Percentiles rank a stretch among this genome's conserved stretches.
Evolutionary conservation across 2,329 filamentous ascomycete species (phyloP).

Genomic region (Arthrocladium fulminans): DNA sequence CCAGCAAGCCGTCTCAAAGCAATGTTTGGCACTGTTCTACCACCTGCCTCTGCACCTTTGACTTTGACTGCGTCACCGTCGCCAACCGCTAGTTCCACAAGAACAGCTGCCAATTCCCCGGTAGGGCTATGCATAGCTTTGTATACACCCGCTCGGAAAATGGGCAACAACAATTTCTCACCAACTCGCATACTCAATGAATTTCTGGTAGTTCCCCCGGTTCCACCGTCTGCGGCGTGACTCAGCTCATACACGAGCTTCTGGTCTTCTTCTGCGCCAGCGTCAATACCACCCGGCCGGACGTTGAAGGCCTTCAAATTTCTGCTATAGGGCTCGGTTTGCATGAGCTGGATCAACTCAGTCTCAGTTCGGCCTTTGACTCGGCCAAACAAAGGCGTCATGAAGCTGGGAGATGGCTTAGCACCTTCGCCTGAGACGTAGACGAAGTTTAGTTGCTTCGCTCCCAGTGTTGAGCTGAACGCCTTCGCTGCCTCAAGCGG

Average conservation of each 20-base stretch:
- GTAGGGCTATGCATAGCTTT: conserved; percentile 28
- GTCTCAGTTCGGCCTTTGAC: conserved; percentile 61
- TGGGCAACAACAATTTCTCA: conserved; percentile 28
- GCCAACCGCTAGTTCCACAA: conserved; percentile 42
- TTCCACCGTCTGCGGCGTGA: conserved; percentile 19
- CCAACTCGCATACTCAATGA: conserved; percentile 12
- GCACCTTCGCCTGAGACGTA: conserved; percentile 57
- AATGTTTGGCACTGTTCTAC: conserved; percentile 2
- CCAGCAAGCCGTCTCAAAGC: conserved; percentile 4
- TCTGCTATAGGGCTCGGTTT: conserved; percentile 32
- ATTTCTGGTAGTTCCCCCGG: conserved; percentile 23
- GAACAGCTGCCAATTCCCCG: conserved; percentile 38
- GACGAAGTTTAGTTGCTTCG: conserved; percentile 57
- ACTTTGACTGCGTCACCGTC: conserved; percentile 22
- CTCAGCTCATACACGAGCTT: conserved; percentile 23
- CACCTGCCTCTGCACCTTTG: conserved; percentile 3
- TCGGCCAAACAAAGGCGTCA: conserved; percentile 51
- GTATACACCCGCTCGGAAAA: conserved; percentile 18
- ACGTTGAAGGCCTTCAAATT: conserved; percentile 48
- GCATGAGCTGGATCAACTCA: conserved; percentile 46
- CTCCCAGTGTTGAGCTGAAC: conserved; percentile 38
- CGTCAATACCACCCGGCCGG: conserved; percentile 54
- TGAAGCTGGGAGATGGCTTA: conserved; percentile 47
- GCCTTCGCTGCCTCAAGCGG: conserved; percentile 54
- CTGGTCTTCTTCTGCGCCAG: conserved; percentile 33